Evolutionary conservation across 2,329 filamentous ascomycete genomes (phyloP), one percentile per base, ranked within the genome.

Genomic region (Colletotrichum sp.): DNA sequence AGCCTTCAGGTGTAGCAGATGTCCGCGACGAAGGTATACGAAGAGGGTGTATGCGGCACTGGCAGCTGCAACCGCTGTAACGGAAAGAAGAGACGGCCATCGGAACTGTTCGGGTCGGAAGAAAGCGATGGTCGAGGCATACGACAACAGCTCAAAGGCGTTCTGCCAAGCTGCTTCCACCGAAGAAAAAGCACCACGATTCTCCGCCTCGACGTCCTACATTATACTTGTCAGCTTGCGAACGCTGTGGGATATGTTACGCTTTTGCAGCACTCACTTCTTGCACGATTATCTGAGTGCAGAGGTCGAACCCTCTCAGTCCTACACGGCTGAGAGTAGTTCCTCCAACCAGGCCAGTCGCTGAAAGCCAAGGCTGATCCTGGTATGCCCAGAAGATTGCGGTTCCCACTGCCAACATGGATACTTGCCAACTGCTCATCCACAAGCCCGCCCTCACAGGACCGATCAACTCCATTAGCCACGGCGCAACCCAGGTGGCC

Each of bases 151-250:
- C 82, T 96, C 94, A 76, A 95, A 95, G 1, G 90, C 78, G 76
- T 92, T 95, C 81, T 96, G 94, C 52, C 92, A 87, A 0, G 92
- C 89, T 10, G 92, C 89, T 82, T 96, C 94, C 9, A 92, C 89
- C 0, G 93, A 86, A 0, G 93, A 95, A 78, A 96, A 96, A 0
- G 88, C 85, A 1, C 93, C 94, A n/a, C 94, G 90, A 52, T 87
- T 82, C n/a, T 87, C 83, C 18, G 86, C 84, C 55, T 90, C 86
- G 24, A 93, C 88, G 70, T 90, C 88, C 90, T 92, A 48, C 1
- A 30, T 3, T 6, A 9, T 24, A 28, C 10, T 2, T 8, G 34
- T 69, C 58, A 58, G n/a, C 16, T 60, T 18, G 5, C 24, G 16
- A 60, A 21, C 26, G 26, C 4, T 34, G 12, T 10, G 10, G 15